phyloP scores from a whole-genome alignment of 129 eudicot species.

The Centella asiatica region DNA sequence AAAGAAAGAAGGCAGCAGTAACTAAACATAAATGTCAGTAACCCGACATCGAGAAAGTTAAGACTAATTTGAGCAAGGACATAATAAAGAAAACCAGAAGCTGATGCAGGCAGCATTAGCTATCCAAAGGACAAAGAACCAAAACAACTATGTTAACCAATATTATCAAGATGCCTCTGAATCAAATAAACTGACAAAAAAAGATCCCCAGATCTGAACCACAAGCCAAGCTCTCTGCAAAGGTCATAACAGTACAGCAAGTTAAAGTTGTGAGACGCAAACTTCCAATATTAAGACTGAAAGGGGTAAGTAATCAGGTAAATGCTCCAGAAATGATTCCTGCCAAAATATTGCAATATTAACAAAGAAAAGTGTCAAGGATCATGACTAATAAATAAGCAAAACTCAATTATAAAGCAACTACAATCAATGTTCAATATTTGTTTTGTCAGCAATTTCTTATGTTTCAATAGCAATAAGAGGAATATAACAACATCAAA shows the following conservation, averaged over 20 bases:
- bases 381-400: neutral
- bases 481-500: too few species aligned
- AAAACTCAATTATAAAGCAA: neutral
- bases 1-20: neutral
- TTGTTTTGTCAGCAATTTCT: neutral
- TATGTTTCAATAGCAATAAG: too few species aligned
- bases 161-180: constrained; percentile 1
- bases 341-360: constrained; percentile 48
- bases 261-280: constrained; percentile 56
- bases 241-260: constrained; percentile 44
- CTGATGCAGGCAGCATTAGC: constrained; percentile 12
- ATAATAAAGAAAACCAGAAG: neutral
- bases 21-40: constrained; percentile 5
- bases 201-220: constrained; percentile 13
- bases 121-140: constrained; percentile 10
- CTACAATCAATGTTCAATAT: neutral
- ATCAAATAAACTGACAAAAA: neutral
- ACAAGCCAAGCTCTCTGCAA: constrained; percentile 36
- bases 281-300: constrained; percentile 34
- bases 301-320: constrained; percentile 4
- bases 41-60: neutral
- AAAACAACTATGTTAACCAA: constrained; percentile 15
- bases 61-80: neutral
- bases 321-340: constrained; percentile 25
- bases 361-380: constrained; percentile 34